Conservation (phyloP, 306 rosid genomes). For the Ormosia emarginata region DNA sequence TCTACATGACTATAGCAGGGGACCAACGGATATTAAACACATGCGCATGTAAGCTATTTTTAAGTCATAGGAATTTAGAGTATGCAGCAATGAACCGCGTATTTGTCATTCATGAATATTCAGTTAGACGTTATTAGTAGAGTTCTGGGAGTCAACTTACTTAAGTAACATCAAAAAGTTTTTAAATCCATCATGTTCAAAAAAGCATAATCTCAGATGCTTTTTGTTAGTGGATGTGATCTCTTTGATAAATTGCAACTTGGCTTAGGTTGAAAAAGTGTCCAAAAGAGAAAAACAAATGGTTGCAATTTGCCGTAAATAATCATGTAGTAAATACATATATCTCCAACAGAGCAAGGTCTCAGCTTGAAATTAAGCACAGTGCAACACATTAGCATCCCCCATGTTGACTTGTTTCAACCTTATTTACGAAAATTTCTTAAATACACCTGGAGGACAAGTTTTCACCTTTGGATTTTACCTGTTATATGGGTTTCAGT, state of each 20-base stretch:
- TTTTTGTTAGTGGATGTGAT: constrained; percentile 4
- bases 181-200: not conserved
- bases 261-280: not conserved
- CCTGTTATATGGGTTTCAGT: too few relatives aligned
- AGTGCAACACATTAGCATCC: not conserved
- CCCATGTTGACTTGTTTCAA: constrained; percentile 12
- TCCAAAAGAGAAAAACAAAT: not conserved
- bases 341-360: too few relatives aligned
- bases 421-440: not conserved
- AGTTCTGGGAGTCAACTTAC: not conserved
- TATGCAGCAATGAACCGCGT: not conserved
- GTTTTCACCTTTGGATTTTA: too few relatives aligned
- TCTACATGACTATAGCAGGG: not conserved
- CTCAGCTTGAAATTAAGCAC: not conserved
- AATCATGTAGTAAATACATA: not conserved
- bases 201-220: not conserved
- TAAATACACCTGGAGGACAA: too few relatives aligned
- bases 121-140: not conserved
- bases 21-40: not conserved
- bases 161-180: not conserved
- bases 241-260: not conserved
- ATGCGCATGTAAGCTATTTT: not conserved
- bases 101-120: not conserved
- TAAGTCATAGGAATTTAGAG: not conserved
- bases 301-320: not conserved